A percentile compares a stretch with the other conserved stretches of the same genome.
phyloP scores from a whole-genome alignment of 2,329 filamentous ascomycete genomes.

The Leptographium wingfieldii region DNA sequence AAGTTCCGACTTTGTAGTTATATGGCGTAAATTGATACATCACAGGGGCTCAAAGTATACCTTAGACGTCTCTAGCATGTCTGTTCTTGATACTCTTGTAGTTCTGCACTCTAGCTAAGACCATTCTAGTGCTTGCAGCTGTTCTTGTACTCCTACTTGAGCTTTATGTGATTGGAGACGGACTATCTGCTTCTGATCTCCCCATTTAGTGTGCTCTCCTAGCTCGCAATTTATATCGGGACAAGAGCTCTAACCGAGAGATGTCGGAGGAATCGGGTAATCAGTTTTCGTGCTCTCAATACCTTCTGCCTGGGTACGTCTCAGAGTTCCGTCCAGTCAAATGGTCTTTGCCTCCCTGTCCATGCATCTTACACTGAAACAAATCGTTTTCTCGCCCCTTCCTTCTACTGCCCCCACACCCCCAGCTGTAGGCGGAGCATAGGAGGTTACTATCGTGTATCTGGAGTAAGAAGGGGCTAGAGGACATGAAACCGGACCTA shows the following conservation, averaged over 20 bases:
- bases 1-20: no score
- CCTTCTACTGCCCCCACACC: neutral
- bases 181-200: no score
- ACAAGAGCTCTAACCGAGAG: neutral
- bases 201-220: neutral
- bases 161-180: neutral
- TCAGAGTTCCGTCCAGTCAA: neutral
- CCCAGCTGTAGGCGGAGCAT: neutral
- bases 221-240: neutral
- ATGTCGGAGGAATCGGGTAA: neutral
- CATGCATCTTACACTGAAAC: neutral
- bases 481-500: neutral
- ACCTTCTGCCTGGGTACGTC: neutral
- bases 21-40: no score
- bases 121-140: neutral
- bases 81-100: neutral
- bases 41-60: no score
- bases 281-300: neutral
- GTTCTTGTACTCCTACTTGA: neutral
- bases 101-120: neutral
- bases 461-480: neutral
- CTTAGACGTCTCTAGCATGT: neutral
- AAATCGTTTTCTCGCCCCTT: neutral
- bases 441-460: neutral
- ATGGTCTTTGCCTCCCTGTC: neutral